Evolutionary conservation across 31 red algal genomes (phyloP).

Genomic region (Bonnemaisonia californica): DNA sequence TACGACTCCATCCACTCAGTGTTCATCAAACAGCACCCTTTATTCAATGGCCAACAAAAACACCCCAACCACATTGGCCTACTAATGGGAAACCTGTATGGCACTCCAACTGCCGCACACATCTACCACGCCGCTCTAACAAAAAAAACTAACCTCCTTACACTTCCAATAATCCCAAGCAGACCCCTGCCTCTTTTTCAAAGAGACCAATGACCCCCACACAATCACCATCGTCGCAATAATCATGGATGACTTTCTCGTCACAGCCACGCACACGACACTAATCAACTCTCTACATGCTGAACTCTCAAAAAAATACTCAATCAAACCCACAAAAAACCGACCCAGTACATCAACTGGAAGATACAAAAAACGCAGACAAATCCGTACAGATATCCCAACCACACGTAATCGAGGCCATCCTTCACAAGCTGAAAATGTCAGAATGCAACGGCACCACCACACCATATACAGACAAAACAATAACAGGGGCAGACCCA

Average conservation of each 20-base stretch:
- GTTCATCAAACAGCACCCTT: background rate
- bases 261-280: background rate
- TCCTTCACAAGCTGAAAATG: constrained; percentile 5
- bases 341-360: constrained; percentile 23
- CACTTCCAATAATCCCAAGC: background rate
- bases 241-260: constrained; percentile 37
- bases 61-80: background rate
- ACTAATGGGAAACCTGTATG: constrained; percentile 38
- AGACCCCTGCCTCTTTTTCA: constrained; percentile 8
- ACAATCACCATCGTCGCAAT: background rate
- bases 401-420: background rate
- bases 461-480: background rate
- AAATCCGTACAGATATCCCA: constrained; percentile 16
- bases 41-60: constrained; percentile 17
- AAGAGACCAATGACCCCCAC: background rate
- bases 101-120: background rate
- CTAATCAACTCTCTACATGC: background rate
- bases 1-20: background rate
- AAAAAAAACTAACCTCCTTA: background rate
- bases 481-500: background rate
- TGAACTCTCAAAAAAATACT: constrained; percentile 6
- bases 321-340: background rate
- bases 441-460: background rate
- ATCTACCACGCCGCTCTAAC: background rate
- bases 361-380: background rate